These are phyloP conservation scores for Coemansia sp. DNA, from an alignment of 192 early-diverging fungal species.

Conservation along the genomic window DNA sequence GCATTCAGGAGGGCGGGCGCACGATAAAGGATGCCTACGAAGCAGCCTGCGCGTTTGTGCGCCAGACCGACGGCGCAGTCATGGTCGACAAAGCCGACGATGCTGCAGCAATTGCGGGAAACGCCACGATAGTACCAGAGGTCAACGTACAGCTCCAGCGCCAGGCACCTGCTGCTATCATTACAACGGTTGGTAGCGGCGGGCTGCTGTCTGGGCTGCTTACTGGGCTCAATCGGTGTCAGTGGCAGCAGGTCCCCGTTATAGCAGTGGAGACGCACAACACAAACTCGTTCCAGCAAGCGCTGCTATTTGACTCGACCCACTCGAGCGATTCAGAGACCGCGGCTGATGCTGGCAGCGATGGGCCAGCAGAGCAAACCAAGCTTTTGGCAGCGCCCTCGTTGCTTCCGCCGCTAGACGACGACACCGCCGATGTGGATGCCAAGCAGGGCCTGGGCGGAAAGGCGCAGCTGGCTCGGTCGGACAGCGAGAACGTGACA, in stretches of 20 bases:
- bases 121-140: conserved; percentile 65
- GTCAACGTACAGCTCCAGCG: conserved; percentile 64
- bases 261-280: conserved; percentile 78
- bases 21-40: conserved; percentile 37
- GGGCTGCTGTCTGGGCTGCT: conserved; percentile 71
- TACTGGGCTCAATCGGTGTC: conserved; percentile 61
- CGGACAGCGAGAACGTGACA: conserved; percentile 13
- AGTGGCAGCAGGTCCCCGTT: conserved; percentile 69
- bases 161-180: conserved; percentile 63
- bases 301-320: conserved; percentile 59
- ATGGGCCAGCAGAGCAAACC: conserved; percentile 20
- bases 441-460: not conserved
- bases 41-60: conserved; percentile 34
- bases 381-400: conserved; percentile 36
- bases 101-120: conserved; percentile 61
- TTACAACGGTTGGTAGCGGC: conserved; percentile 72
- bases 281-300: conserved; percentile 69
- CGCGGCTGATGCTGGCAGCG: conserved; percentile 1
- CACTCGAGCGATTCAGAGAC: conserved; percentile 2
- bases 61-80: conserved; percentile 35
- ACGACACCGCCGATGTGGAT: conserved; percentile 58
- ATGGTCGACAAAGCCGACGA: conserved; percentile 58
- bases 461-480: not conserved
- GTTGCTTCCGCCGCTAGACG: conserved; percentile 63
- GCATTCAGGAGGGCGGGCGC: conserved; percentile 29